Evolutionary conservation across 768 basidiomycete species (phyloP), one percentile per base, ranked within the genome.

Genomic region (Leucosporidium creatinivorum): DNA sequence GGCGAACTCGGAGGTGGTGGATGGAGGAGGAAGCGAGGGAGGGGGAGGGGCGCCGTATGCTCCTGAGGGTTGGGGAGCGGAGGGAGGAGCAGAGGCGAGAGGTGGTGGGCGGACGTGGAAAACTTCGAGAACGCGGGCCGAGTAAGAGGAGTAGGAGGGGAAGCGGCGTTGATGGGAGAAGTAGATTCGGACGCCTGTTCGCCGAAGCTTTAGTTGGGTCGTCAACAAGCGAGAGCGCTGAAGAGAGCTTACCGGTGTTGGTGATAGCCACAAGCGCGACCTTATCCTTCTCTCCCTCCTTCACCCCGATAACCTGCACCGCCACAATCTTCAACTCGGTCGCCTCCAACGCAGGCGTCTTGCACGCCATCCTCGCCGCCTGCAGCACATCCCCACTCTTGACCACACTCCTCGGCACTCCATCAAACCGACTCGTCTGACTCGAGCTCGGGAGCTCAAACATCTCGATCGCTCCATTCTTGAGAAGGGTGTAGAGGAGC

Each of bases 211-310:
- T n/a, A n/a, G n/a, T n/a, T n/a, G n/a, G n/a, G n/a, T n/a, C n/a
- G n/a, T n/a, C n/a, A n/a, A n/a, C n/a, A n/a, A 49, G 12, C 47
- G 33, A 36, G 55, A 30, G 26, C 48, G n/a, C 21, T 21, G 4
- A 17, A 18, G 36, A 48, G 49, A 19, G 74, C 78, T 70, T 50
- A 78, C 78, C 77, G 61, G 87, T 92, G 33, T 83, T 81, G 28
- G 92, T 91, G 57, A 93, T 79, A 2, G 88, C 91, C 58, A 96
- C 81, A 15, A 98, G 82, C 65, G 90, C 89, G 18, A 89, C 79
- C 56, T 69, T 67, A 23, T 28, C 55, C 30, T 83, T 79, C 21
- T 85, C 86, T 31, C 89, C 87, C 76, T 90, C 89, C 18, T 81
- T 78, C 15, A 82, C 82, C 50, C 84, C 82, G 48, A 94, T 78